Evolutionary conservation across 331 rosid species (phyloP), one percentile per base, ranked within the genome.

Genomic region (Pyracantha coccinea): DNA sequence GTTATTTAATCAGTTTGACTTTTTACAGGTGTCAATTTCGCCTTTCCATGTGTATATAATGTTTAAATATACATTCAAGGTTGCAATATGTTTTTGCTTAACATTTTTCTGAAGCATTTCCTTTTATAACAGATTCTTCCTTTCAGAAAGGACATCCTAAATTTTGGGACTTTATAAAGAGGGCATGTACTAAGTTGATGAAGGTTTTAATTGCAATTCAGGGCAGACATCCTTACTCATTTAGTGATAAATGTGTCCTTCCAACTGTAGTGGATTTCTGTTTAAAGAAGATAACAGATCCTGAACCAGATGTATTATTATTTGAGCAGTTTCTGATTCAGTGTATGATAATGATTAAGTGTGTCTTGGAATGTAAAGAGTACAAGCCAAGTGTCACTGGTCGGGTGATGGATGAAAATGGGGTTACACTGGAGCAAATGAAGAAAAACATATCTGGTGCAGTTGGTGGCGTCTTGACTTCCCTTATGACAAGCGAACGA

Each of bases 311-410:
- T 82, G 61, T 85, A 17, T 74, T 87, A 62, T 86, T 91, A 8
- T 94, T 90, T 84, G 97, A 92, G 85, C 92, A 83, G 85, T 94
- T 91, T 85, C 88, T 94, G 69, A 94, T 94, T 83, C 97, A 92
- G 77, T 94, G 97, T 84, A 94, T 94, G 97, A 92, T 91, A 54
- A 86, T 90, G 96, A 89, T 94, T 71, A 94, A 94, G 84, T 82
- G 85, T 79, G 83, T 87, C 71, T 86, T 94, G 86, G 97, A 94
- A 86, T 94, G 98, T 84, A 91, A 88, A 77, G 97, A 94, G 83
- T 94, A 94, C 89, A 91, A 94, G 85, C 91, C 91, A 68, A 87
- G 85, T 83, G 80, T 81, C 59, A 91, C 88, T 69, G 97, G 99
- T 80, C 89, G 97, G 82, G 99, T 92, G 78, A 72, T 90, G 85